phyloP scores from a whole-genome alignment of 306 rosid genomes.

The Quercus engelmannii region DNA sequence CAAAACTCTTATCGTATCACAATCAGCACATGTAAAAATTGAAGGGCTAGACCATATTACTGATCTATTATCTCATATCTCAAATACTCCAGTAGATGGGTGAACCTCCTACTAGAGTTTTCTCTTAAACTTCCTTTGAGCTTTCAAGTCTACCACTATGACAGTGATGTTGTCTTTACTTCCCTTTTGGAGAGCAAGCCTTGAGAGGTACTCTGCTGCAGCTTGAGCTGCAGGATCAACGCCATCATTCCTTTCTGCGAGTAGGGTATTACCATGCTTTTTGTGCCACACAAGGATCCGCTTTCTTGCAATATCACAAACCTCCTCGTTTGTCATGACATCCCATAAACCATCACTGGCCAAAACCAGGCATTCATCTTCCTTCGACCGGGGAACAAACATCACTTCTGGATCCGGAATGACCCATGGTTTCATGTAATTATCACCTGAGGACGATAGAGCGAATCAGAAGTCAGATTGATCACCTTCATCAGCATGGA shows the following conservation, averaged over 20 bases:
- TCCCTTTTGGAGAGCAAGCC: constrained; percentile 71
- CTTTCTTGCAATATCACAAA: constrained; percentile 69
- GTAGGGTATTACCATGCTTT: constrained; percentile 36
- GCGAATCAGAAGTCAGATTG: background rate
- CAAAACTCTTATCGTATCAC: constrained; percentile 15
- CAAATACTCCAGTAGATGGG: constrained; percentile 17
- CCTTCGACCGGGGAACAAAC: constrained; percentile 48
- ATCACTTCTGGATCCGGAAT: constrained; percentile 75
- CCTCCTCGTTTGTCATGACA: constrained; percentile 77
- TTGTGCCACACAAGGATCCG: constrained; percentile 81
- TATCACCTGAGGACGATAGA: constrained; percentile 50
- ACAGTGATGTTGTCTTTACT: constrained; percentile 80
- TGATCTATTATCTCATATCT: constrained; percentile 10
- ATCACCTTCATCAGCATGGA: background rate
- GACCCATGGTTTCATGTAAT: constrained; percentile 74
- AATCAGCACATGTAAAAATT: constrained; percentile 38
- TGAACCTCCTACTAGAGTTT: constrained; percentile 26
- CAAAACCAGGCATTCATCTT: constrained; percentile 69
- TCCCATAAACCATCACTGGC: constrained; percentile 91
- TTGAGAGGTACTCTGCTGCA: constrained; percentile 74
- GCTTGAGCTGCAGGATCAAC: constrained; percentile 74
- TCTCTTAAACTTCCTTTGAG: constrained; percentile 64
- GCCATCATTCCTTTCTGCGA: constrained; percentile 23
- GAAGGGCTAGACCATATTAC: constrained; percentile 31
- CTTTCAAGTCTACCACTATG: constrained; percentile 72